Evolutionary conservation across 306 rosid species (phyloP), one percentile per base, ranked within the genome.

Genomic region (Dryas octopetala): DNA sequence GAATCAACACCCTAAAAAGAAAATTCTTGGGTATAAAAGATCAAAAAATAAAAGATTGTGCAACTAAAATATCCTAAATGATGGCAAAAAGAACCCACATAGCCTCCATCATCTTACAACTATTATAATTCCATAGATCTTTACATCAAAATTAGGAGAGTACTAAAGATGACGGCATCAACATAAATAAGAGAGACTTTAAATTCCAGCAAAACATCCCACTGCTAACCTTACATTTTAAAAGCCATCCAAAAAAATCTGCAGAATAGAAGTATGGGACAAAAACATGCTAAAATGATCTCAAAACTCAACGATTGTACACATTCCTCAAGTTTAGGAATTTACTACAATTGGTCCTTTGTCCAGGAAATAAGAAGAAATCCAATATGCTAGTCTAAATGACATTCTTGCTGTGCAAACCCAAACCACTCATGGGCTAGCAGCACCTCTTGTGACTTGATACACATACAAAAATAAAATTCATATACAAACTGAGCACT

Each of bases 1-100:
- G 82, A 84, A 86, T 90, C 94, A 15, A 82, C 87, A 57, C 96
- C 90, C 98, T 93, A 79, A 75, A n/a, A n/a, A 32, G 7, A n/a
- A 8, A 45, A 55, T 38, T 41, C 43, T 59, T 38, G 1, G 23
- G 7, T 54, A 43, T 40, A 44, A 74, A 52, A 59, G 5, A 28
- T 44, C 6, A 11, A 78, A 12, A 46, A 38, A 8, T 0, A 11
- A 19, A 63, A 60, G 38, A 23, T 7, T 23, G 40, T 26, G 5
- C 9, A 32, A 14, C 68, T 43, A 14, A 32, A 61, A 19, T 23
- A 58, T 26, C 40, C 9, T 46, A 47, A 66, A 47, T 26, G 4
- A 48, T 23, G 41, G 9, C 8, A 44, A 48, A 26, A 67, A 23
- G 1, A 67, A 6, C 19, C 32, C 62, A 57, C 62, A 19, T 10